Percentiles rank a stretch among this genome's conserved stretches.
These are phyloP conservation scores for Colletotrichum karsti DNA, from an alignment of 2,329 filamentous ascomycete genomes.

Conservation along the genomic window DNA sequence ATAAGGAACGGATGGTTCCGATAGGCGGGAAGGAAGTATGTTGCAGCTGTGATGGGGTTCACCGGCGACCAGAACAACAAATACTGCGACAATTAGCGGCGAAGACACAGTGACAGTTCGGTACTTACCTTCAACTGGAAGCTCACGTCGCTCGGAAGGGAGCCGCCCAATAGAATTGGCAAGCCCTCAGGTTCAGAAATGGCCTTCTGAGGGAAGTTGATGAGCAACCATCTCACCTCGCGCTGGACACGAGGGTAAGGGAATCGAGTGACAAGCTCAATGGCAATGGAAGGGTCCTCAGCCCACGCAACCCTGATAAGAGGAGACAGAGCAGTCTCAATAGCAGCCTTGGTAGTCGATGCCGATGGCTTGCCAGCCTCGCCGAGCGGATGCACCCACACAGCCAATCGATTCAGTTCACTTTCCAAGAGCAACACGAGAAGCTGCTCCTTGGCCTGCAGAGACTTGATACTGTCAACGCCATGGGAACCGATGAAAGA, in stretches of 20 bases:
- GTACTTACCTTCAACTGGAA: conserved; percentile 80
- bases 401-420: conserved; percentile 82
- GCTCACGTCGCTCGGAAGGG: conserved; percentile 80
- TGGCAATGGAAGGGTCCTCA: conserved; percentile 85
- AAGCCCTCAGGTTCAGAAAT: conserved; percentile 84
- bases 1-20: conserved; percentile 91
- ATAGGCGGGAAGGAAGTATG: conserved; percentile 91
- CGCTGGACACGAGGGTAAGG: conserved; percentile 75
- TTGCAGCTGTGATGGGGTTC: conserved; percentile 92
- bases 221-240: conserved; percentile 81
- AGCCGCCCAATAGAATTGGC: conserved; percentile 80
- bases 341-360: conserved; percentile 27
- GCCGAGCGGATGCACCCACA: conserved; percentile 88
- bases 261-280: conserved; percentile 84
- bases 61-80: conserved; percentile 92
- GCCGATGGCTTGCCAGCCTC: conserved; percentile 47
- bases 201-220: conserved; percentile 86
- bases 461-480: conserved; percentile 66
- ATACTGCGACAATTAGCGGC: conserved; percentile 64
- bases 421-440: conserved; percentile 82
- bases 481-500: conserved; percentile 64
- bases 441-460: conserved; percentile 85
- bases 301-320: conserved; percentile 86
- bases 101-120: not conserved
- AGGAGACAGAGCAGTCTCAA: conserved; percentile 63